Evolutionary conservation across 768 basidiomycete genomes (phyloP), one percentile per base, ranked within the genome.

Genomic region (Mrakia blollopis): DNA sequence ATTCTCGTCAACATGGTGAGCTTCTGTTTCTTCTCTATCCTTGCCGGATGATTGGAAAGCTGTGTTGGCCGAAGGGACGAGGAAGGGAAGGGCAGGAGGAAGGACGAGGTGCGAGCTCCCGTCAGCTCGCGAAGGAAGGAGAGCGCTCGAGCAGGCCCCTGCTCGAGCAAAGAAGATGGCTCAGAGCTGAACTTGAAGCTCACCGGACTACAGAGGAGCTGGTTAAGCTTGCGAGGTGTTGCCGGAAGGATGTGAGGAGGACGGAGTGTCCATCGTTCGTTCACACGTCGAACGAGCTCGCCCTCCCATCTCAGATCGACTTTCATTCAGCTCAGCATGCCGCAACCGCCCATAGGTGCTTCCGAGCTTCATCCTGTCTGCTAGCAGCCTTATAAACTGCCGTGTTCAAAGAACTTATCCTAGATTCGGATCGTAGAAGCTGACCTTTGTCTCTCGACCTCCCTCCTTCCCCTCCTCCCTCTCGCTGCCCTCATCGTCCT

Each of bases 1-100:
- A 96, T 98, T 41, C 89, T 99, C 82, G 97, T 97, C 88, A 98
- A 98, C 85, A 97, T 85, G 94, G 89, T 83, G 63, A 79, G 82
- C 81, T 32, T 68, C 18, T n/a, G 3, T 25, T n/a, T n/a, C 54
- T 52, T 30, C 60, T 37, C 83, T 37, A 54, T 28, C 52, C 50
- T 47, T 75, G 32, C 25, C 44, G 35, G 72, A 60, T n/a, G 18
- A 23, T 77, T 25, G 60, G 54, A 70, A 67, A 44, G 23, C 80
- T 80, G 80, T 79, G 81, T 77, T 8, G 0, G 30, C 57, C 62
- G 39, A 23, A 9, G 21, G 68, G 72, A 32, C 73, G n/a, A 11
- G 35, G 30, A 35, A 65, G 37, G 37, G 9, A 37, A 30, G 5
- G 21, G 35, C 16, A 63, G 30, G 62, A 44, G 44, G 30, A 63